Base-by-base conservation (phyloP, 2,329 filamentous ascomycete species). In the Diaporthe longicolla region DNA sequence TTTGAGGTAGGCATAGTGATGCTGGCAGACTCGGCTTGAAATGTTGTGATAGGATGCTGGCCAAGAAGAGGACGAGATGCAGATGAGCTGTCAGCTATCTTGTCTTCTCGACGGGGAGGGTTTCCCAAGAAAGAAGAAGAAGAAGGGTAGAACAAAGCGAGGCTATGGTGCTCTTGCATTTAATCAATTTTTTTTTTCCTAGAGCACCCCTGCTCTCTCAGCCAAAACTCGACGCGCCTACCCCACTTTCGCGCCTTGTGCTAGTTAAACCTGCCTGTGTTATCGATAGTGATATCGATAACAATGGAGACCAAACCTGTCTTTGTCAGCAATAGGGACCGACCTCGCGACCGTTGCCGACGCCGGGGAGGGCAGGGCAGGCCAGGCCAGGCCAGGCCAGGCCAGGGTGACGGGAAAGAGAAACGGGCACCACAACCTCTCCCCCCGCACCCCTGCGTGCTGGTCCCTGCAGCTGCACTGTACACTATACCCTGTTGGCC, bases 1-100 rank as follows among this genome's bases (percentile, higher is more conserved):
- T 94, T 94, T 82, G 90, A 86, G 81, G 91, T 87, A 84, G 93
- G 90, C 94, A 97, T 97, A 78, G 81, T 89, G 84, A 80, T 78
- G 79, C 79, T 79, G 77, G 78, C 17, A 54, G 32, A 7, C 59
- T 54, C 52, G 50, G 48, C 52, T 57, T 63, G 19, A 15, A 59
- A 32, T 61, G 29, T 24, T 55, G 61, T 70, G 50, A 52, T 54
- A 40, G 66, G n/a, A 26, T 55, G 17, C 26, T 71, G 68, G 74
- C 58, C 74, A 73, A 75, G 74, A 75, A 65, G 65, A 43, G n/a
- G 65, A 75, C 66, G 45, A 70, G 72, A 54, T 54, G 17, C 40
- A 43, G 58, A 73, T 55, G 50, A 35, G 68, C 54, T 52, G 59
- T 45, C 74, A 75, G 68, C 72, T 58, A 54, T 72, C 32, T 74